Base-by-base conservation (phyloP, 768 basidiomycete genomes). In the Mycena galopus region DNA sequence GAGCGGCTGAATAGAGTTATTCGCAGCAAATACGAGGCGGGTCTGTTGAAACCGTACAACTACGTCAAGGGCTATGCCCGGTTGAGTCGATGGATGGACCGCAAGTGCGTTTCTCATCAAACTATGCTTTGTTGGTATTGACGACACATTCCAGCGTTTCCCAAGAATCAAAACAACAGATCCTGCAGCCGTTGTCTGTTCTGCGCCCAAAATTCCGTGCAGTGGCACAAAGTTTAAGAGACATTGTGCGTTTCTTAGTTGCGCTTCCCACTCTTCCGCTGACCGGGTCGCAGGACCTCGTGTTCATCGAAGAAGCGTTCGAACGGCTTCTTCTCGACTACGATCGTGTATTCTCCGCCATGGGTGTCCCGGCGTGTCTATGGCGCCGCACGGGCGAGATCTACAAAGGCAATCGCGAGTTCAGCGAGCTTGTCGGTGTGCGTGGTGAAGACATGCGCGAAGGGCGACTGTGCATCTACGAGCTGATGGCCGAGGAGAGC, bases 371-470 rank as follows among this genome's bases (percentile, higher is more conserved):
- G 0, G 96, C 96, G 0, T 99, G 97, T 75, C 88, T 98, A 8
- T 99, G 97, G 97, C 88, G 97, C 30, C 86, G 97, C 58, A 99
- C 97, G 3, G 97, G 97, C 37, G 97, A 99, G 84, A 99, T 99
- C 73, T 99, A 98, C 87, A 99, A 99, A 81, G 97, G 94, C 53
- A 99, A 99, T 79, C 90, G 95, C 66, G 96, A 97, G 82, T 98
- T 99, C 80, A 92, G 96, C 8, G 95, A 96, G 77, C 86, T 99
- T 10, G 89, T 98, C 35, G 93, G 96, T 25, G 87, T 98, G 33
- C 94, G 96, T 68, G 93, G 94, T 44, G 91, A 91, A 71, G 92
- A 94, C 89, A 88, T 97, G 83, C 91, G 94, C n/a, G 96, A 96
- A 70, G 97, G 97, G 4, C 93, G 95, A 42, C 82, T 98, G 27